These are phyloP conservation scores for Bruguiera hainesii DNA, from an alignment of 441 rosid genomes.

Conservation along the genomic window DNA sequence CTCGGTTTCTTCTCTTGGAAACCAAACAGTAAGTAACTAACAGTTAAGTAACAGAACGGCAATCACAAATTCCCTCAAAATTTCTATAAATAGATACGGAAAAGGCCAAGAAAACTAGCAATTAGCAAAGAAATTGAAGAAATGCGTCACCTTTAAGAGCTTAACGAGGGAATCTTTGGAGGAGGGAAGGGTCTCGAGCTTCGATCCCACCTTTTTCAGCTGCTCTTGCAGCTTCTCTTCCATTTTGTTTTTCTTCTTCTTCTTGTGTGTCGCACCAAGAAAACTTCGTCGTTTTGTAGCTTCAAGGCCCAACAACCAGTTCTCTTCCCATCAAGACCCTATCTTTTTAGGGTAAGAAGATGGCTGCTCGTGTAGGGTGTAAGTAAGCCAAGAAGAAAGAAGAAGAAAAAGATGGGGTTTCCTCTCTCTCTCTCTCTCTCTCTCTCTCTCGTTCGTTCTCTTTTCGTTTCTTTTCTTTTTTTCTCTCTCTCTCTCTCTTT, in stretches of 20 bases:
- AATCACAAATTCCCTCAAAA: not conserved
- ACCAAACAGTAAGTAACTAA: conserved; percentile 11
- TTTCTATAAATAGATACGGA: conserved; percentile 12
- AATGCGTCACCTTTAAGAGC: conserved; percentile 73
- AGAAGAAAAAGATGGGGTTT: not conserved
- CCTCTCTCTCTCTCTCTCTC: conserved; percentile 2
- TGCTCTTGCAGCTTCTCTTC: conserved; percentile 59
- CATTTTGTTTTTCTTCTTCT: conserved; percentile 32
- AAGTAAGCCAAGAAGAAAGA: not conserved
- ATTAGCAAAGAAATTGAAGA: conserved; percentile 8
- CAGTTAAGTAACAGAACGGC: not conserved
- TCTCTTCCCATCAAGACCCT: conserved; percentile 11
- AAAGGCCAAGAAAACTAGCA: conserved; percentile 4
- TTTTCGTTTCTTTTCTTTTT: not conserved
- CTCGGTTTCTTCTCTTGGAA: not conserved
- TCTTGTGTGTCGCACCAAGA: no score
- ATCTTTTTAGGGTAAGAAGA: no score
- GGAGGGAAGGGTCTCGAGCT: conserved; percentile 72
- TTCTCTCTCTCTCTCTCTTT: not conserved
- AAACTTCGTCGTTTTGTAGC: conserved; percentile 5
- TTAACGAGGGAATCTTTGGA: conserved; percentile 76
- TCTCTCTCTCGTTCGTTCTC: not conserved
- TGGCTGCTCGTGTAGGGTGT: no score
- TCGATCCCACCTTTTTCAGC: conserved; percentile 88
- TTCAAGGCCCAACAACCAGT: not conserved